These are phyloP conservation scores for Yamadazyma dendronema DNA, from an alignment of 1,139 yeast genomes.

Conservation along the genomic window DNA sequence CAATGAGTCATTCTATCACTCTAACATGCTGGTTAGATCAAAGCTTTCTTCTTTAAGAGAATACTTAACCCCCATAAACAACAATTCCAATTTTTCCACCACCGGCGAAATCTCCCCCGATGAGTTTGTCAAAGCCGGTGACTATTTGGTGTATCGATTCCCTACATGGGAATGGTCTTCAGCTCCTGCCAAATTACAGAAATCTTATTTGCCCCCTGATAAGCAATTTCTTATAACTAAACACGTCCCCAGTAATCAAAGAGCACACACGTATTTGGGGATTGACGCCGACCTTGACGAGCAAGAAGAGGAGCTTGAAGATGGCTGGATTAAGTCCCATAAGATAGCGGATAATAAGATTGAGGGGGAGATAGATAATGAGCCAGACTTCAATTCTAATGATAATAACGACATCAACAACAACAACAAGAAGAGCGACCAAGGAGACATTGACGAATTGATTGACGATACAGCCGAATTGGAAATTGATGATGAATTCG, in stretches of 20 bases:
- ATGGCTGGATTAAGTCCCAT: constrained; percentile 57
- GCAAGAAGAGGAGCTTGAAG: constrained; percentile 42
- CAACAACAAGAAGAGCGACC: constrained; percentile 15
- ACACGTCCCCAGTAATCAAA: constrained; percentile 81
- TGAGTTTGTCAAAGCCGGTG: constrained; percentile 92
- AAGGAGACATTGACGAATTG: constrained; percentile 42
- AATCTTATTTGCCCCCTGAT: constrained; percentile 77
- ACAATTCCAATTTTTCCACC: constrained; percentile 72
- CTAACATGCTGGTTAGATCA: constrained; percentile 52
- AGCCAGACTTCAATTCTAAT: too few species aligned
- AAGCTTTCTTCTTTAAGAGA: constrained; percentile 84
- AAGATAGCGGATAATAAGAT: constrained; percentile 11
- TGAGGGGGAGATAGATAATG: not conserved
- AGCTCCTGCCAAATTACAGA: constrained; percentile 57
- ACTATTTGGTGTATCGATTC: constrained; percentile 81
- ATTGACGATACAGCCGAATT: constrained; percentile 37
- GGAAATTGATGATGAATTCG: constrained; percentile 31
- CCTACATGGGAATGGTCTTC: constrained; percentile 97
- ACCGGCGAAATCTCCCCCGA: constrained; percentile 95
- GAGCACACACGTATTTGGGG: constrained; percentile 64
- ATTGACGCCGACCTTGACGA: constrained; percentile 30
- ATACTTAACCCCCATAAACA: constrained; percentile 86
- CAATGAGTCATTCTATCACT: not conserved
- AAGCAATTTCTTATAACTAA: constrained; percentile 85
- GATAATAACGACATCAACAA: constrained; percentile 12